Evolutionary conservation across 441 rosid species (phyloP).

Genomic region (Theobroma grandiflorum): DNA sequence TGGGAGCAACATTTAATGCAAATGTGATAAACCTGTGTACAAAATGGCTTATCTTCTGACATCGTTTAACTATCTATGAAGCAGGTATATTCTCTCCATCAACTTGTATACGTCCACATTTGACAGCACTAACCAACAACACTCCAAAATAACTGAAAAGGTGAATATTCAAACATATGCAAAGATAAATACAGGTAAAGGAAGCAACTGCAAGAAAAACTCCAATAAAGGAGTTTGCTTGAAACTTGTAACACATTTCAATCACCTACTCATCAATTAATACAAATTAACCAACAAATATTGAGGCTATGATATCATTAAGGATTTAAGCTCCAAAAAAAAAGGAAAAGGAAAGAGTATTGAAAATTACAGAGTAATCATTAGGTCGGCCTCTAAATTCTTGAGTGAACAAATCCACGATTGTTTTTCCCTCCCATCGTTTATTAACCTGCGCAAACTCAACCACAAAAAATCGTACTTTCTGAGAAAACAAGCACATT

Average conservation of each 20-base stretch:
- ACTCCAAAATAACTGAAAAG: slow-evolving; percentile 9
- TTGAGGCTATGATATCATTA: neutral
- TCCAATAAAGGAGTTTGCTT: neutral
- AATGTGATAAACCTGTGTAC: slow-evolving; percentile 66
- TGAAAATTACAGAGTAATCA: slow-evolving; percentile 73
- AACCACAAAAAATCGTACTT: neutral
- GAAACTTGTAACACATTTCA: slow-evolving; percentile 19
- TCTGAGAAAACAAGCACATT: neutral
- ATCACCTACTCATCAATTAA: neutral
- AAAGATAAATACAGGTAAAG: neutral
- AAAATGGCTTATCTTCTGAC: slow-evolving; percentile 92
- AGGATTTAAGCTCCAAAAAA: neutral
- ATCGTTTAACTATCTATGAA: slow-evolving; percentile 74
- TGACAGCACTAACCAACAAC: slow-evolving; percentile 76
- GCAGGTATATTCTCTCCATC: slow-evolving; percentile 78
- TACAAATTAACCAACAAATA: neutral
- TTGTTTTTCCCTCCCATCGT: slow-evolving; percentile 90
- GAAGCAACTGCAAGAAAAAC: slow-evolving; percentile 5
- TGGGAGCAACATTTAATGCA: neutral
- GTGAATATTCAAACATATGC: neutral
- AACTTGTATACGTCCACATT: slow-evolving; percentile 87
- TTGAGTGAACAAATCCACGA: slow-evolving; percentile 84
- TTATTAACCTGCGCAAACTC: slow-evolving; percentile 69
- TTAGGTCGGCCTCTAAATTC: slow-evolving; percentile 88
- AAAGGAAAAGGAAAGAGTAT: neutral